These are phyloP conservation scores for Kuraishia capsulata DNA, from an alignment of 805 yeast genomes.

Conservation along the genomic window DNA sequence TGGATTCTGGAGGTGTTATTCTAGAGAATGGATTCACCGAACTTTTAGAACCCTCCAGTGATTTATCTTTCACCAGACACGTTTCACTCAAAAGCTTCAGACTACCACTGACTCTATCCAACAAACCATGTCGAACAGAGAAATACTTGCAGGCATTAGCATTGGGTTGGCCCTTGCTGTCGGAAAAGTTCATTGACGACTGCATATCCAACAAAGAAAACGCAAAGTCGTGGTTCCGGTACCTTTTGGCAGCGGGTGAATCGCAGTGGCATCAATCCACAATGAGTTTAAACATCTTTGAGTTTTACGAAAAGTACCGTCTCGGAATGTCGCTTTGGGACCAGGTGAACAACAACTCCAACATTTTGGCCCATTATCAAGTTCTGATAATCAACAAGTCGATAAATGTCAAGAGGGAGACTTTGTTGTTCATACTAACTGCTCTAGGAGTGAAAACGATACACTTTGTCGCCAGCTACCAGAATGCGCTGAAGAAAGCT, in stretches of 20 bases:
- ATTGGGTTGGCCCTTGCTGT: conserved; percentile 79
- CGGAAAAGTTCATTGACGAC: conserved; percentile 46
- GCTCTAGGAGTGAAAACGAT: conserved; percentile 1
- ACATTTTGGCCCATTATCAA: background rate
- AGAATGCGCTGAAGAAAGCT: background rate
- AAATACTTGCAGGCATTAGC: conserved; percentile 74
- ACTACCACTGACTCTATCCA: conserved; percentile 63
- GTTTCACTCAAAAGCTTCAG: conserved; percentile 15
- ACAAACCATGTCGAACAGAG: conserved; percentile 50
- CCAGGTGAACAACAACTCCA: conserved; percentile 3
- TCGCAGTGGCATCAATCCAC: conserved; percentile 33
- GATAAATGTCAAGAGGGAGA: background rate
- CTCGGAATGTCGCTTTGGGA: conserved; percentile 16
- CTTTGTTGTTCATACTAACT: conserved; percentile 1
- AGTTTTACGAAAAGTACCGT: conserved; percentile 29
- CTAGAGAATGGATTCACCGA: conserved; percentile 27
- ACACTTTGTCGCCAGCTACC: background rate
- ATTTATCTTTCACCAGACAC: conserved; percentile 8
- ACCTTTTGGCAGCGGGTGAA: conserved; percentile 66
- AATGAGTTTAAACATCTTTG: conserved; percentile 39
- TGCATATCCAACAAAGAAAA: conserved; percentile 21
- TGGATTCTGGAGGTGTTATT: conserved; percentile 19
- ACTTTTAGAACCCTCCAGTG: conserved; percentile 9
- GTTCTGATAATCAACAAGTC: background rate
- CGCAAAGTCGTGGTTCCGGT: conserved; percentile 34